Percentiles rank a stretch among this genome's conserved stretches.
Evolutionary conservation across 257 asterid species (phyloP).

Genomic region (Salvia rosmarinus): DNA sequence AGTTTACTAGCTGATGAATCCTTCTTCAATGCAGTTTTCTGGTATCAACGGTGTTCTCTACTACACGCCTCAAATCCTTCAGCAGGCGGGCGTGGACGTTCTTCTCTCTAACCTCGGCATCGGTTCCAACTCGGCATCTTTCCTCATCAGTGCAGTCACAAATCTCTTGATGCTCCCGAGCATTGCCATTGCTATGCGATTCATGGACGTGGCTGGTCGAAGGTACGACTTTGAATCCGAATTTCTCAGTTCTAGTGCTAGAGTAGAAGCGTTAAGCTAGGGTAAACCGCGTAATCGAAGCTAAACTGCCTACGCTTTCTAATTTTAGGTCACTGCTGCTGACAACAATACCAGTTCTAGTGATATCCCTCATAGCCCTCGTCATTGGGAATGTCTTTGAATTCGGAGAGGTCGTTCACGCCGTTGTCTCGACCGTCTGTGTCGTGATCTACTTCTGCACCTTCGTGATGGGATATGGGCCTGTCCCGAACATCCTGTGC

Average conservation of each 20-base stretch:
- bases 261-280: background rate
- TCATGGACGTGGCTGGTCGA: constrained; percentile 89
- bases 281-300: background rate
- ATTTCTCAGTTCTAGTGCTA: background rate
- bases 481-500: constrained; percentile 86
- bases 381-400: constrained; percentile 66
- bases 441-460: constrained; percentile 84
- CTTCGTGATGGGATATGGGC: constrained; percentile 90
- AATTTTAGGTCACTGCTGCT: constrained; percentile 75
- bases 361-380: constrained; percentile 60
- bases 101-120: constrained; percentile 78
- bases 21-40: constrained; percentile 60
- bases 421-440: constrained; percentile 71
- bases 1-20: background rate
- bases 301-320: background rate
- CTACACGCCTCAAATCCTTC: constrained; percentile 92
- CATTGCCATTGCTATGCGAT: constrained; percentile 81
- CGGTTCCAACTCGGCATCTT: constrained; percentile 72
- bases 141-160: constrained; percentile 65
- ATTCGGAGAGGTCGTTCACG: constrained; percentile 64
- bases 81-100: constrained; percentile 90
- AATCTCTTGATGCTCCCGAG: constrained; percentile 71
- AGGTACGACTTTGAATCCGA: too few species aligned
- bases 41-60: constrained; percentile 95
- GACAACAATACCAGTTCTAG: constrained; percentile 70